These are phyloP conservation scores for Kodamaea lidongshanica DNA, from an alignment of 805 yeast genomes.

Conservation along the genomic window DNA sequence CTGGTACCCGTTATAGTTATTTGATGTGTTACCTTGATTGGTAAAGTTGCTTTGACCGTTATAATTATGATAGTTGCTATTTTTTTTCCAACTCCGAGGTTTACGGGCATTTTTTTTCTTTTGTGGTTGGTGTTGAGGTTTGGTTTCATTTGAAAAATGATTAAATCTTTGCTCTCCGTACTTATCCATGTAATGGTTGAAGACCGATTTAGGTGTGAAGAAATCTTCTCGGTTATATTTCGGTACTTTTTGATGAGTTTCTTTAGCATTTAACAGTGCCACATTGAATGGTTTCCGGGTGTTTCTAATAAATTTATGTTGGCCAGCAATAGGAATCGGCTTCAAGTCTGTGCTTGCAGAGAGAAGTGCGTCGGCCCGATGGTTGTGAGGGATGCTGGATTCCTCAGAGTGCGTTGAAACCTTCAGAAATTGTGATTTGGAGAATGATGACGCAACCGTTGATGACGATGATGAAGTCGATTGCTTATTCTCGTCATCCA, in stretches of 20 bases:
- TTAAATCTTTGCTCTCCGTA: constrained; percentile 39
- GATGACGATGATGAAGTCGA: constrained; percentile 6
- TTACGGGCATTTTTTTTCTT: constrained; percentile 17
- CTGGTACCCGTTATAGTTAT: too few species aligned
- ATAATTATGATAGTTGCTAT: constrained; percentile 18
- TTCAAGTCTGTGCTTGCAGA: constrained; percentile 31
- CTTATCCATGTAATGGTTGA: constrained; percentile 65
- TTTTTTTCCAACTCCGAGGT: constrained; percentile 26
- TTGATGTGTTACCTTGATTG: constrained; percentile 2
- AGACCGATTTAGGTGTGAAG: constrained; percentile 72
- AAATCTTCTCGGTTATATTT: constrained; percentile 60
- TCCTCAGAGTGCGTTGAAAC: constrained; percentile 6
- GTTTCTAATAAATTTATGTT: constrained; percentile 27
- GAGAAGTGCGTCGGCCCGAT: constrained; percentile 39
- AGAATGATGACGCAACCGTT: constrained; percentile 8
- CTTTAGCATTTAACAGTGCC: constrained; percentile 26
- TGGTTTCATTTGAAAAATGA: constrained; percentile 1
- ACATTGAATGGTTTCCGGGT: constrained; percentile 59
- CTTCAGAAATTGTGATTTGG: constrained; percentile 4
- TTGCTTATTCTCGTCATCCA: constrained; percentile 1
- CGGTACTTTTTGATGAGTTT: constrained; percentile 9
- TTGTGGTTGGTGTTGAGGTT: constrained; percentile 13
- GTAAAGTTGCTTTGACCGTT: constrained; percentile 14
- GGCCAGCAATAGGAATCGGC: constrained; percentile 37
- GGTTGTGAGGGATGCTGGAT: constrained; percentile 26